Conservation (phyloP, 805 yeast genomes). For the Wickerhamiella dianesei region DNA sequence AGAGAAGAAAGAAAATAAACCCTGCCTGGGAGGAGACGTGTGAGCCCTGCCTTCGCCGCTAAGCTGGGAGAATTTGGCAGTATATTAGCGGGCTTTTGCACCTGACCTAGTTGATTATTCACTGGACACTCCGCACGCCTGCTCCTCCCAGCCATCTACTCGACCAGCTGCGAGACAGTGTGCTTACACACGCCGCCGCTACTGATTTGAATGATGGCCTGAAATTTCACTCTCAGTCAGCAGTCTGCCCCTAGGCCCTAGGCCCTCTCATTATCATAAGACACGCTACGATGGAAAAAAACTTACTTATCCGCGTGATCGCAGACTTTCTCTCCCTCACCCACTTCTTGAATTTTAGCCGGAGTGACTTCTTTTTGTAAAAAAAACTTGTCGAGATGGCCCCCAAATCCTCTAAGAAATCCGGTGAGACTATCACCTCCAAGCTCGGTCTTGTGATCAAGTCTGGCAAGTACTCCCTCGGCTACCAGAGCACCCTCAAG, state of each 20-base stretch:
- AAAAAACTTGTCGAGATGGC: constrained; percentile 92
- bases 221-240: too few species aligned
- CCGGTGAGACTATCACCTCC: constrained; percentile 90
- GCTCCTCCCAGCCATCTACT: too few species aligned
- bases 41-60: neutral
- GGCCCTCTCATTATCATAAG: constrained; percentile 5
- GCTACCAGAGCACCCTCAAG: constrained; percentile 98
- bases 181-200: too few species aligned
- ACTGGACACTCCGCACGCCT: too few species aligned
- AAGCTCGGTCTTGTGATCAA: constrained; percentile 95
- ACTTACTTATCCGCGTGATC: neutral
- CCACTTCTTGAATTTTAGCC: constrained; percentile 35
- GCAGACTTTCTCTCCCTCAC: neutral
- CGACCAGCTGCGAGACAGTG: too few species aligned
- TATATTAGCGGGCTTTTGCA: neutral
- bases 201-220: too few species aligned
- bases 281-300: neutral
- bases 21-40: neutral
- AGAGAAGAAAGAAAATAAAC: neutral
- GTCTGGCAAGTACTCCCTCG: constrained; percentile 99
- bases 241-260: constrained; percentile 9
- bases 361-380: constrained; percentile 42
- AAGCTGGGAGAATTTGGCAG: neutral
- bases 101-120: too few species aligned
- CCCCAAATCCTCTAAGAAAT: constrained; percentile 74